Base-by-base conservation (phyloP, 768 basidiomycete species). In the Amanita rubescens region DNA sequence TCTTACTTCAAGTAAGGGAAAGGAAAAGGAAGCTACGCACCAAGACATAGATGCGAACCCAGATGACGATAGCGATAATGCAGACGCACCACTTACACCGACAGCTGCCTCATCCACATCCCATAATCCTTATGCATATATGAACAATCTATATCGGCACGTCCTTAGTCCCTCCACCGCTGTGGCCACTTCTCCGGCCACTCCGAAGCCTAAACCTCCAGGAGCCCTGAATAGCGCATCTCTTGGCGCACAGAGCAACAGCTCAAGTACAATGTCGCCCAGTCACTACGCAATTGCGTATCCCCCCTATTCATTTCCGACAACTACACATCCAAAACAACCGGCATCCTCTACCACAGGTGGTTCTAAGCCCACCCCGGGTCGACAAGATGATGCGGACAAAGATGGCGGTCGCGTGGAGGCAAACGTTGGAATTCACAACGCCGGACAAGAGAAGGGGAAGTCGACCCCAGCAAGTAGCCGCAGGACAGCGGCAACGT, bases 271-370 rank as follows among this genome's bases (percentile, higher is more conserved):
- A 11, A 49, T 37, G 1, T 20, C 47, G 5, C 19, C 43, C 6
- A 51, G 17, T 43, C 39, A 17, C 41, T 43, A 43, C 19, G n/a
- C 39, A 42, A 17, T 51, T 58, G 59, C 24, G 49, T 66, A 8
- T 59, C 66, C 6, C 68, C 62, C 49, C 63, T 66, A 8, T 65
- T 60, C 45, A 41, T 63, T 10, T 59, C 58, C 38, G 46, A 52
- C 41, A 57, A 41, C 51, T 1, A 14, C 38, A 8, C 38, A 14
- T 20, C 6, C 39, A n/a, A 51, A 51, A 8, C 49, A 35, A 38
- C 30, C 50, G 15, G 20, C 41, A 7, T 19, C 37, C 15, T 51
- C 38, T 20, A 41, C 19, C 24, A 27, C 5, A 27, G 39, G 24
- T 25, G 20, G n/a, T 3, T 8, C 37, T 15, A 11, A 11, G 12